Conservation (phyloP, 306 rosid genomes). For the Sechiopsis laciniata region DNA sequence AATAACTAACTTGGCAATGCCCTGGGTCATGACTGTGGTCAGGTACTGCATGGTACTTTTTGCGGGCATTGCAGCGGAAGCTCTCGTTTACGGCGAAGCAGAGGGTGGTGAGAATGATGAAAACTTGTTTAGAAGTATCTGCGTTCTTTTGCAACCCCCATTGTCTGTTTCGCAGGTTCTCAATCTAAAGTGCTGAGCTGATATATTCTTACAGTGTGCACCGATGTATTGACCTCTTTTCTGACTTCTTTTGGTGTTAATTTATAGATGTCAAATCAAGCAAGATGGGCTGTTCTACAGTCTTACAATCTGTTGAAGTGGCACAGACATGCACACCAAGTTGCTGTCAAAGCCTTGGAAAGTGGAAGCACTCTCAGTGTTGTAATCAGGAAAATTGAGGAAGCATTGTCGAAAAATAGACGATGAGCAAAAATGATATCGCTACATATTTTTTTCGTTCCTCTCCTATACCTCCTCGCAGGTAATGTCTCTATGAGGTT, state of each 20-base stretch:
- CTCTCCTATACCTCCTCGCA: conserved; percentile 2
- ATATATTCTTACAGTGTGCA: conserved; percentile 17
- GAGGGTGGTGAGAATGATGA: conserved; percentile 99
- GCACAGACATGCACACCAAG: conserved; percentile 75
- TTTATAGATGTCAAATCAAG: conserved; percentile 87
- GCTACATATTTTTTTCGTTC: neutral
- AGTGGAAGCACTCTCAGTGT: conserved; percentile 57
- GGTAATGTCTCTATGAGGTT: neutral
- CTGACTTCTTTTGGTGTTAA: conserved; percentile 18
- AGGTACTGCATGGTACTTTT: conserved; percentile 98
- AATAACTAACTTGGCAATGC: neutral
- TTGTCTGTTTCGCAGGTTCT: conserved; percentile 70
- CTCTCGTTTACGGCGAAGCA: conserved; percentile 88
- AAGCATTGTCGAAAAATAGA: conserved; percentile 40
- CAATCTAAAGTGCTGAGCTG: conserved; percentile 18
- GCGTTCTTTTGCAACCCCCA: conserved; percentile 81
- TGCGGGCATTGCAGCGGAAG: conserved; percentile 97
- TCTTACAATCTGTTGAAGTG: conserved; percentile 91
- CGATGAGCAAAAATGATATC: conserved; percentile 27
- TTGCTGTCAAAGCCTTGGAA: conserved; percentile 85
- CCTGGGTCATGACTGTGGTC: conserved; percentile 21
- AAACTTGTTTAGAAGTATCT: conserved; percentile 68
- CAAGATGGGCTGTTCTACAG: conserved; percentile 93
- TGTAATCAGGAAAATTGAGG: conserved; percentile 81
- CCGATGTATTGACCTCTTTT: conserved; percentile 4